Evolutionary conservation across 1,284 basidiomycete genomes (phyloP).

Genomic region (Somion occarium): DNA sequence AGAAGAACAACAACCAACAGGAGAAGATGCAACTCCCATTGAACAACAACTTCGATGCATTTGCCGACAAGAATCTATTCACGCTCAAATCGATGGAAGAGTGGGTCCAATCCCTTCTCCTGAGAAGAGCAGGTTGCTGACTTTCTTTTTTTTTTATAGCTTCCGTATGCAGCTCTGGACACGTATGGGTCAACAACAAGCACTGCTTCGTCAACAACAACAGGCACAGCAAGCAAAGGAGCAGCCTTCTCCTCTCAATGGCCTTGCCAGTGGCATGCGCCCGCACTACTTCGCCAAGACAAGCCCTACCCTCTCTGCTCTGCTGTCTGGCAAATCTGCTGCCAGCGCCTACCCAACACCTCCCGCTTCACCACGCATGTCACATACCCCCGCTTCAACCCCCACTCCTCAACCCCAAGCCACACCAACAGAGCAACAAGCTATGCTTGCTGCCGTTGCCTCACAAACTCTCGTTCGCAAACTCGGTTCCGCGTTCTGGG

Average conservation of each 20-base stretch:
- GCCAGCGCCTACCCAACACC: conserved; percentile 28
- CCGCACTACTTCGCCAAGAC: conserved; percentile 50
- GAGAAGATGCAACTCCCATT: conserved; percentile 21
- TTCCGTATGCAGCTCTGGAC: conserved; percentile 86
- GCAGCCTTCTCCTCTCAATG: conserved; percentile 28
- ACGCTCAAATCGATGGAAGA: conserved; percentile 80
- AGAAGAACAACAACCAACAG: conserved; percentile 14
- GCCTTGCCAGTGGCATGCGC: conserved; percentile 47
- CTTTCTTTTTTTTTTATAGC: conserved; percentile 24
- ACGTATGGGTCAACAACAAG: conserved; percentile 57
- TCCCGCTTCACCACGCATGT: conserved; percentile 23
- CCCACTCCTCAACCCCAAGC: conserved; percentile 20
- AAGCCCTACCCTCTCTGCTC: conserved; percentile 30
- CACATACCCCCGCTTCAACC: conserved; percentile 12
- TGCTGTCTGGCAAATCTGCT: conserved; percentile 46
- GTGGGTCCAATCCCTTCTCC: conserved; percentile 36
- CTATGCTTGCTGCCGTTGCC: conserved; percentile 61
- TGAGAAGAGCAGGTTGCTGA: conserved; percentile 4
- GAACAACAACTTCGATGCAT: conserved; percentile 50
- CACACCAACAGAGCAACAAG: conserved; percentile 31
- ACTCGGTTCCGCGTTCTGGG: conserved; percentile 74
- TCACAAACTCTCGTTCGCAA: conserved; percentile 65
- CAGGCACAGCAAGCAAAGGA: conserved; percentile 12
- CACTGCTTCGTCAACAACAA: conserved; percentile 25
- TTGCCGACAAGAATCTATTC: conserved; percentile 74